Evolutionary conservation across 129 eudicot species (phyloP).

Genomic region (Lonicera japonica): DNA sequence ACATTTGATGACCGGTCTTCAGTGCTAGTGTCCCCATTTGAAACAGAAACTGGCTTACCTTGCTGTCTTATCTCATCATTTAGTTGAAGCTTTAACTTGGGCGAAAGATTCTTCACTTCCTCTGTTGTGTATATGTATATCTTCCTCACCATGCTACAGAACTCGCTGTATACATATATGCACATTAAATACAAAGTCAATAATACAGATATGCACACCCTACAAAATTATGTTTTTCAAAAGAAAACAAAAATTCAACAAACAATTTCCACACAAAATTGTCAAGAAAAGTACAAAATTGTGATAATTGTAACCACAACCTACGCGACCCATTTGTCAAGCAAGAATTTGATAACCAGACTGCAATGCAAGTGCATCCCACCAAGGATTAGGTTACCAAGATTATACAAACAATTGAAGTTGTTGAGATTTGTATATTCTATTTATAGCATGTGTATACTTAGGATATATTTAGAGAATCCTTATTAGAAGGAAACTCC

Average conservation of each 20-base stretch:
- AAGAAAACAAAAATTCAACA: neutral
- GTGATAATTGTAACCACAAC: too few species aligned
- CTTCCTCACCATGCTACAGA: slow-evolving; percentile 89
- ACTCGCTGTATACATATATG: slow-evolving; percentile 50
- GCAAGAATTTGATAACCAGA: too few species aligned
- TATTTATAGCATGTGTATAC: too few species aligned
- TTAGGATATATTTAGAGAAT: too few species aligned
- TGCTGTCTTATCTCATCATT: slow-evolving; percentile 45
- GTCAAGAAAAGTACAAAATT: too few species aligned
- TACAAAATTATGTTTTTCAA: neutral
- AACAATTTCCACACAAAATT: too few species aligned
- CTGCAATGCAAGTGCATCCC: too few species aligned
- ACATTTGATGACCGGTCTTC: slow-evolving; percentile 83
- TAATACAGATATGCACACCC: neutral
- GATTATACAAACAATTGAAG: too few species aligned
- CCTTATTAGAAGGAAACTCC: too few species aligned
- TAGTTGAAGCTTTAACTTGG: slow-evolving; percentile 58
- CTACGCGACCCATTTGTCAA: too few species aligned
- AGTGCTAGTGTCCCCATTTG: slow-evolving; percentile 36
- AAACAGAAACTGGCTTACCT: slow-evolving; percentile 28
- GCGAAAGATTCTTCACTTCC: slow-evolving; percentile 80
- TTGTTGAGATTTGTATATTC: too few species aligned
- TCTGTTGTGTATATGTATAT: slow-evolving; percentile 77
- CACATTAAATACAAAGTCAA: slow-evolving; percentile 7
- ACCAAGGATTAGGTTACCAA: too few species aligned